Conservation (phyloP, 371 early-diverging fungal genomes). For the Mortierella sp. region DNA sequence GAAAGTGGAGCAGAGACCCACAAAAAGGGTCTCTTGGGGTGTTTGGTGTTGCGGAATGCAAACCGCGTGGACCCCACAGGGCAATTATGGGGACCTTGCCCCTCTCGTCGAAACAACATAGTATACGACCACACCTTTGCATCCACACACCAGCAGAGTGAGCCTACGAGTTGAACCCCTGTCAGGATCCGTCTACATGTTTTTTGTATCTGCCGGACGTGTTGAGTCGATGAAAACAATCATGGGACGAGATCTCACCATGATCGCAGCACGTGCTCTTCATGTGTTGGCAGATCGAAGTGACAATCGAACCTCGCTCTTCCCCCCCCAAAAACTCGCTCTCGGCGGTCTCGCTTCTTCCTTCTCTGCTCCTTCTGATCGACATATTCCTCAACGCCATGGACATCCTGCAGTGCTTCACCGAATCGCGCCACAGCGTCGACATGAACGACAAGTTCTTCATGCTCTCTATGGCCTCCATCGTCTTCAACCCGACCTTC, state of each 20-base stretch:
- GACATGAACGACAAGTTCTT: conserved; percentile 76
- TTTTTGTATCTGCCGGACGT: too few species aligned
- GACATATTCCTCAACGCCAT: conserved; percentile 10
- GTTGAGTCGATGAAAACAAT: too few species aligned
- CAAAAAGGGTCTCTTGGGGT: too few species aligned
- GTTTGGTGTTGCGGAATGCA: too few species aligned
- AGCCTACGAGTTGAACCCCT: too few species aligned
- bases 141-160: too few species aligned
- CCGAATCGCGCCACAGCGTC: conserved; percentile 40
- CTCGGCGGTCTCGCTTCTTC: background rate
- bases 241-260: background rate
- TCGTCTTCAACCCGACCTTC: conserved; percentile 88
- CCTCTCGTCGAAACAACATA: too few species aligned
- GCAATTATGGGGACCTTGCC: too few species aligned
- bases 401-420: conserved; percentile 39
- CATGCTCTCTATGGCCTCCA: conserved; percentile 72
- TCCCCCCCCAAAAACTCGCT: background rate
- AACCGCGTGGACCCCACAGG: too few species aligned
- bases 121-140: too few species aligned
- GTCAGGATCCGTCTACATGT: too few species aligned
- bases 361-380: background rate
- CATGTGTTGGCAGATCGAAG: background rate
- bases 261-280: background rate
- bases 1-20: too few species aligned
- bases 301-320: background rate